A percentile compares a stretch with the other conserved stretches of the same genome.
These are phyloP conservation scores for Lumnitzera racemosa DNA, from an alignment of 345 rosid genomes.

Conservation along the genomic window DNA sequence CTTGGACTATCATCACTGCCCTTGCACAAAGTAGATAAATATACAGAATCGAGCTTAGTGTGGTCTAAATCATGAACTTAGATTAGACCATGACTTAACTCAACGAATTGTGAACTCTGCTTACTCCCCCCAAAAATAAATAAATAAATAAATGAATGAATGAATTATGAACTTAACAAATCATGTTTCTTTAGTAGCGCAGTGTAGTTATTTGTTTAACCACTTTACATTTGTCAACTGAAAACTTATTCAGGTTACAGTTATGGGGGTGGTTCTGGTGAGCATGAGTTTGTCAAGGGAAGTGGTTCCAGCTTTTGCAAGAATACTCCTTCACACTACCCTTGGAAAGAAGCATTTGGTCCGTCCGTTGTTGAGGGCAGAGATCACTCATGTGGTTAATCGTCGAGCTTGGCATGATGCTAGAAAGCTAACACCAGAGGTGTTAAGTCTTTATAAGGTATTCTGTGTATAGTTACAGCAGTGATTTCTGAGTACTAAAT, in stretches of 20 bases:
- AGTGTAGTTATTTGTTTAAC: background rate
- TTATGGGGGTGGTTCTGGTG: slow-evolving; percentile 66
- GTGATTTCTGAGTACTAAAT: too few relatives aligned
- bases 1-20: too few relatives aligned
- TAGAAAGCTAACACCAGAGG: slow-evolving; percentile 69
- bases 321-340: slow-evolving; percentile 78
- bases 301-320: slow-evolving; percentile 87
- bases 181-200: background rate
- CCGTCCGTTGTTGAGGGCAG: slow-evolving; percentile 76
- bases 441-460: slow-evolving; percentile 84
- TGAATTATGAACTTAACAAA: too few relatives aligned
- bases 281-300: slow-evolving; percentile 85
- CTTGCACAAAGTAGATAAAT: too few relatives aligned
- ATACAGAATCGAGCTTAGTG: too few relatives aligned
- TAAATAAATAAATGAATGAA: too few relatives aligned
- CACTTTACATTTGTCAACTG: background rate
- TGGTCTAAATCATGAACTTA: too few relatives aligned
- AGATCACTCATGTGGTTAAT: slow-evolving; percentile 88
- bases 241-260: slow-evolving; percentile 32
- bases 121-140: too few relatives aligned
- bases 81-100: too few relatives aligned
- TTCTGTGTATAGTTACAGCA: background rate
- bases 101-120: too few relatives aligned
- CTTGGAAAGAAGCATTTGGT: slow-evolving; percentile 96
- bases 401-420: slow-evolving; percentile 94